Conservation (phyloP, 805 yeast genomes). For the Cyberlindnera misumaiensis region DNA sequence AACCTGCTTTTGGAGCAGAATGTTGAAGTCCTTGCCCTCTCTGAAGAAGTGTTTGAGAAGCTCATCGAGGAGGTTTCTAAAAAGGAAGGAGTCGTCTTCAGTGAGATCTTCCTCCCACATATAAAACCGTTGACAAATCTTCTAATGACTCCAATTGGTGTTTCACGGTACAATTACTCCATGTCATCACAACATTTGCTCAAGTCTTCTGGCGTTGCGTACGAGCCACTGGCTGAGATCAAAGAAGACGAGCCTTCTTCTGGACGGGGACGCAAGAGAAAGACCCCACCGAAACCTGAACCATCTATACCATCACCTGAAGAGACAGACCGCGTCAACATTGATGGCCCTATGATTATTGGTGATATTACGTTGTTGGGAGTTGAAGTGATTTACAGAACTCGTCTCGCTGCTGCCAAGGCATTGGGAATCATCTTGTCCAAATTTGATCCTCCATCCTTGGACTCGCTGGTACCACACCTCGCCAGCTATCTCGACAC, state of each 20-base stretch:
- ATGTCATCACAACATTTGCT: constrained; percentile 73
- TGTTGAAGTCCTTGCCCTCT: constrained; percentile 55
- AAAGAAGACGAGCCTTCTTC: constrained; percentile 11
- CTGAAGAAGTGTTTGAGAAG: constrained; percentile 52
- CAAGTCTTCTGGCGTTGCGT: constrained; percentile 63
- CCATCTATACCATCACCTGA: constrained; percentile 38
- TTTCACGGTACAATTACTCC: constrained; percentile 78
- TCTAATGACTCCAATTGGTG: constrained; percentile 90
- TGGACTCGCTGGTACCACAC: constrained; percentile 32
- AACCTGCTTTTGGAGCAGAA: constrained; percentile 88
- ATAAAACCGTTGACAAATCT: constrained; percentile 55
- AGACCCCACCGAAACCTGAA: constrained; percentile 22
- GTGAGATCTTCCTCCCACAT: constrained; percentile 48
- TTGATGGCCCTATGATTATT: constrained; percentile 84
- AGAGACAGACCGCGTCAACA: constrained; percentile 64
- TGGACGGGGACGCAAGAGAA: constrained; percentile 44
- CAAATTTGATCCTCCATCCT: constrained; percentile 33
- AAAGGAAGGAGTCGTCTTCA: constrained; percentile 36
- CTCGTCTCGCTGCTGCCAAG: constrained; percentile 67
- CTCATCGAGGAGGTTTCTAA: constrained; percentile 41
- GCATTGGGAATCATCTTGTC: constrained; percentile 69
- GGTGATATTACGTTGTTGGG: constrained; percentile 92
- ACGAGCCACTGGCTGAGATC: background rate
- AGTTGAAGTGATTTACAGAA: constrained; percentile 60
- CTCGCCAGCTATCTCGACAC: constrained; percentile 20